Conservation (phyloP, 2,329 filamentous ascomycete species). For the Rhynchosporium graminicola region DNA sequence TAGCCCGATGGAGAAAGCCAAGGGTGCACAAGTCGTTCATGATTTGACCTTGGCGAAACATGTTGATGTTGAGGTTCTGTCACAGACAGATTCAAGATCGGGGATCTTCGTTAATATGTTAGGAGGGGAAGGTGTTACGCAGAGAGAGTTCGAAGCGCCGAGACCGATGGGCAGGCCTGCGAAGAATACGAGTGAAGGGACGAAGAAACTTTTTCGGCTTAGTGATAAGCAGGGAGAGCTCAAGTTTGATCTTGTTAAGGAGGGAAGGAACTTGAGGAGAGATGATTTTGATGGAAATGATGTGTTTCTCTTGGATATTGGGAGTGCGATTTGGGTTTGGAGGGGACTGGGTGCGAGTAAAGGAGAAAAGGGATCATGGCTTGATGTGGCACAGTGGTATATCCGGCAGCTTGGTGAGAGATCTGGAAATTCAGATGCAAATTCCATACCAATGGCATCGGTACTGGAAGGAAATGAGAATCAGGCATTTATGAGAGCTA, state of each 20-base stretch:
- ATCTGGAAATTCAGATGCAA: constrained; percentile 16
- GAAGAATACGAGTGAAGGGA: constrained; percentile 27
- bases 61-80: constrained; percentile 64
- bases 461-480: constrained; percentile 59
- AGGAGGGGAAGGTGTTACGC: constrained; percentile 49
- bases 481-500: constrained; percentile 46
- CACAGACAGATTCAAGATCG: constrained; percentile 59
- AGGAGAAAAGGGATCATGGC: constrained; percentile 61
- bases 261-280: constrained; percentile 48
- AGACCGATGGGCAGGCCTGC: constrained; percentile 44
- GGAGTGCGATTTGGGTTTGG: constrained; percentile 65
- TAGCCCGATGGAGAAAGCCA: constrained; percentile 69
- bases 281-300: constrained; percentile 59
- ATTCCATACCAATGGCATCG: constrained; percentile 53
- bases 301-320: constrained; percentile 64
- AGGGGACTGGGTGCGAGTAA: constrained; percentile 59
- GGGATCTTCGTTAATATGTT: constrained; percentile 57
- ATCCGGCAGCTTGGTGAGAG: constrained; percentile 41
- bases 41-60: constrained; percentile 65
- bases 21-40: constrained; percentile 66
- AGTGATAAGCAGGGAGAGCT: constrained; percentile 61
- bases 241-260: constrained; percentile 59
- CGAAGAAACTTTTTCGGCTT: constrained; percentile 57
- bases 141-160: constrained; percentile 45
- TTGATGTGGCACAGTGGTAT: constrained; percentile 59